These are phyloP conservation scores for Fonsecaea pugnacius DNA, from an alignment of 2,329 filamentous ascomycete genomes.

Conservation along the genomic window DNA sequence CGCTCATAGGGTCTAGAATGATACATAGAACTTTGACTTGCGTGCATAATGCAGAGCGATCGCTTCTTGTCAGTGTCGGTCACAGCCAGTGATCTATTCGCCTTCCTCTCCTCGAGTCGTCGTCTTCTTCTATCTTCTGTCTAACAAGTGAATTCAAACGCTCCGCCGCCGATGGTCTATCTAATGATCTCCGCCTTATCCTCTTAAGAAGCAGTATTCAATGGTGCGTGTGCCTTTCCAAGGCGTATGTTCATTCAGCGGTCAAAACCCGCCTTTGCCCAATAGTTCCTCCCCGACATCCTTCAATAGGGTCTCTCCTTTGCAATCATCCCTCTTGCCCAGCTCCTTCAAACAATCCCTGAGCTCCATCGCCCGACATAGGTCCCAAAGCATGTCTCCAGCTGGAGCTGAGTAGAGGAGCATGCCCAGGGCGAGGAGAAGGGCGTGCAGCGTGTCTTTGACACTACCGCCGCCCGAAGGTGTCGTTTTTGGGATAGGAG, in stretches of 20 bases:
- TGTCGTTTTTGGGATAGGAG: conserved; percentile 2
- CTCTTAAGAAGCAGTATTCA: neutral
- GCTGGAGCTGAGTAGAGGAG: conserved; percentile 71
- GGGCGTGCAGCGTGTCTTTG: conserved; percentile 73
- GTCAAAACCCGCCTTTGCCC: conserved; percentile 41
- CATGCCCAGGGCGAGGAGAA: conserved; percentile 75
- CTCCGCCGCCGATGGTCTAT: neutral
- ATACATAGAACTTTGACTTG: neutral
- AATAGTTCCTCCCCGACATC: conserved; percentile 54
- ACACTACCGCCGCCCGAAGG: conserved; percentile 5
- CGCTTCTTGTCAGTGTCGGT: neutral
- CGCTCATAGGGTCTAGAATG: neutral
- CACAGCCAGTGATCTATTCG: neutral
- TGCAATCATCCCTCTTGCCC: conserved; percentile 57
- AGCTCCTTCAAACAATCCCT: conserved; percentile 59
- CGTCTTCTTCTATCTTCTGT: neutral
- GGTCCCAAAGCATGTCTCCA: conserved; percentile 72
- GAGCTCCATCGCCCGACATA: conserved; percentile 79
- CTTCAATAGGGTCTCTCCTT: conserved; percentile 61
- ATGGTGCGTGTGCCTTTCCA: neutral
- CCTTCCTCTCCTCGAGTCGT: neutral
- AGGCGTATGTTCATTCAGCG: neutral
- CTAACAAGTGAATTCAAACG: neutral
- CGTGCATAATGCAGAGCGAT: neutral
- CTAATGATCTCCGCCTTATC: neutral